These are phyloP conservation scores for Lagerstroemia speciosa DNA, from an alignment of 345 rosid species.

Conservation along the genomic window DNA sequence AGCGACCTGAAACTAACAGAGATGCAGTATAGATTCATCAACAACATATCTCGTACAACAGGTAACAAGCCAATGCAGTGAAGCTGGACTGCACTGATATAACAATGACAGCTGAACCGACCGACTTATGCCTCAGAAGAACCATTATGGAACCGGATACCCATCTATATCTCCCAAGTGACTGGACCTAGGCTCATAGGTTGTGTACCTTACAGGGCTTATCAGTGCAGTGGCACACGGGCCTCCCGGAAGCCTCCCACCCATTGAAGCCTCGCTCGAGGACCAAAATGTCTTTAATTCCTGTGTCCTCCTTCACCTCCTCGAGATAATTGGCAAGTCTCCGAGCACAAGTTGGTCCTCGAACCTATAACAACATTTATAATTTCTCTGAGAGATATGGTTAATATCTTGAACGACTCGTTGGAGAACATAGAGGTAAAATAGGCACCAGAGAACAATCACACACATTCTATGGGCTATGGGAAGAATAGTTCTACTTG, in stretches of 20 bases:
- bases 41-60: neutral
- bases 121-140: neutral
- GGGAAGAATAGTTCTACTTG: neutral
- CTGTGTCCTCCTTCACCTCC: slow-evolving; percentile 56
- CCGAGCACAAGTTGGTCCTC: slow-evolving; percentile 84
- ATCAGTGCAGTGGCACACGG: slow-evolving; percentile 68
- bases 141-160: neutral
- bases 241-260: slow-evolving; percentile 83
- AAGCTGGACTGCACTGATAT: too few relatives aligned
- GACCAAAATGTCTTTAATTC: slow-evolving; percentile 57
- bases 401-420: neutral
- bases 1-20: neutral
- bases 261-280: slow-evolving; percentile 83
- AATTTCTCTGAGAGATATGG: neutral
- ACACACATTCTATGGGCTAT: neutral
- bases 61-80: too few relatives aligned
- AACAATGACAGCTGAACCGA: too few relatives aligned
- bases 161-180: neutral
- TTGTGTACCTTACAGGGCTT: slow-evolving; percentile 41
- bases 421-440: neutral
- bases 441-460: neutral
- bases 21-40: neutral
- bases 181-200: neutral
- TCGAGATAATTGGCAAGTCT: slow-evolving; percentile 59
- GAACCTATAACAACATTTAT: slow-evolving; percentile 44